phyloP scores from a whole-genome alignment of 257 asterid species.

The Thymus quinquecostatus region DNA sequence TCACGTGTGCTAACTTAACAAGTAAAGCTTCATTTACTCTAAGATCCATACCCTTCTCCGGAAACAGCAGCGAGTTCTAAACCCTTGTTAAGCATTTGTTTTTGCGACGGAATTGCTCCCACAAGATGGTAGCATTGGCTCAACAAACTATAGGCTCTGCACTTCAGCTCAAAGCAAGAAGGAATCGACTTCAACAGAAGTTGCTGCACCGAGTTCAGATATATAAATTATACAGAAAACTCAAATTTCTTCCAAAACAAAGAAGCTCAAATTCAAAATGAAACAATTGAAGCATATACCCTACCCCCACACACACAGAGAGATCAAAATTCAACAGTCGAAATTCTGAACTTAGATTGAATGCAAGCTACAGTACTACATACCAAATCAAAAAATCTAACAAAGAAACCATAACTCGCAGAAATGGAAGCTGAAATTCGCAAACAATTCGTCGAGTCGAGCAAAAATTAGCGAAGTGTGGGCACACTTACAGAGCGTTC shows the following conservation, averaged over 20 bases:
- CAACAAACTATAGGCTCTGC: conserved; percentile 92
- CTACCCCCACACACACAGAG: not conserved
- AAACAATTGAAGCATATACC: not conserved
- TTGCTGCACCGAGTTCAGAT: conserved; percentile 67
- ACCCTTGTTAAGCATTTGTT: conserved; percentile 86
- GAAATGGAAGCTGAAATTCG: conserved; percentile 23
- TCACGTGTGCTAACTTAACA: conserved; percentile 21
- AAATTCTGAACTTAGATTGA: conserved; percentile 20
- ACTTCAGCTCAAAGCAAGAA: conserved; percentile 96
- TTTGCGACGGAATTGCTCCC: conserved; percentile 92
- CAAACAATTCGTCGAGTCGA: conserved; percentile 14
- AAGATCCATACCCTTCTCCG: conserved; percentile 79
- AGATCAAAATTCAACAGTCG: conserved; percentile 9
- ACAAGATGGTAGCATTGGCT: conserved; percentile 99
- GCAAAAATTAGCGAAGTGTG: not conserved
- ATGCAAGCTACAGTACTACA: not conserved
- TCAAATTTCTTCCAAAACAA: conserved; percentile 10
- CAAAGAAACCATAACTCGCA: not conserved
- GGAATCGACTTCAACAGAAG: conserved; percentile 95
- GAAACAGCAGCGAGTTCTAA: conserved; percentile 81
- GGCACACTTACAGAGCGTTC: conserved; percentile 75
- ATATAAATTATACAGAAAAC: conserved; percentile 28
- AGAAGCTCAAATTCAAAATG: conserved; percentile 7
- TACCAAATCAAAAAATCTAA: conserved; percentile 3
- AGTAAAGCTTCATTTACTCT: conserved; percentile 22